Conservation (phyloP, 805 yeast species). For the Candida wancherniae region DNA sequence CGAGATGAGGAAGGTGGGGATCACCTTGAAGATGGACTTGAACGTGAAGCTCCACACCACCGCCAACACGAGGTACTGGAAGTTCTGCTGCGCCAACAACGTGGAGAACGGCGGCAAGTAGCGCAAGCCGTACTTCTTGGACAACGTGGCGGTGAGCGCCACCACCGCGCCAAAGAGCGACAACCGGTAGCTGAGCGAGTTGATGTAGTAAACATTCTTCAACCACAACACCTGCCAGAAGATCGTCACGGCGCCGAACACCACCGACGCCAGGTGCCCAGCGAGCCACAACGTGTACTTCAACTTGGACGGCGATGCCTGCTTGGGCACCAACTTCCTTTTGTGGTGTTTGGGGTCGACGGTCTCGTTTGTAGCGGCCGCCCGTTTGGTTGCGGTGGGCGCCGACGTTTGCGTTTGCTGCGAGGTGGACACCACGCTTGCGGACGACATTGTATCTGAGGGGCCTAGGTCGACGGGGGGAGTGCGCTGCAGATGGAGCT, state of each 20-base stretch:
- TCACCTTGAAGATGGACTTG: constrained; percentile 57
- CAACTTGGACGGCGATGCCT: constrained; percentile 29
- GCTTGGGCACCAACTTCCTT: constrained; percentile 29
- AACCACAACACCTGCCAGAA: constrained; percentile 37
- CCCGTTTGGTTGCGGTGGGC: too few relatives aligned
- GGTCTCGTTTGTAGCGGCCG: constrained; percentile 12
- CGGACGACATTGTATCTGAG: too few relatives aligned
- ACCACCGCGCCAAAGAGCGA: constrained; percentile 52
- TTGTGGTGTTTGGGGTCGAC: constrained; percentile 16
- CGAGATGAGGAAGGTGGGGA: constrained; percentile 57
- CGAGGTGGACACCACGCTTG: too few relatives aligned
- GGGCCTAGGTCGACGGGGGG: too few relatives aligned
- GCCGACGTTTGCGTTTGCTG: too few relatives aligned
- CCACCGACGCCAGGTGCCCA: constrained; percentile 48
- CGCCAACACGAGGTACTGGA: constrained; percentile 60
- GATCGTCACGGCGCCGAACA: constrained; percentile 39
- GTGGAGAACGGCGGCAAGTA: constrained; percentile 58
- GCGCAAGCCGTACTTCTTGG: constrained; percentile 55
- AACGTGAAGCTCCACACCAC: constrained; percentile 60
- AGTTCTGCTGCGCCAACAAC: constrained; percentile 67
- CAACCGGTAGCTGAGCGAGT: constrained; percentile 50
- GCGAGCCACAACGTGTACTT: constrained; percentile 50
- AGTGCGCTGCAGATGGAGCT: too few relatives aligned
- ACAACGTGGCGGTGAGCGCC: constrained; percentile 49
- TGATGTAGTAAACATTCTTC: constrained; percentile 37